phyloP scores from a whole-genome alignment of 768 basidiomycete species.

The Boletus rubroflammeus region DNA sequence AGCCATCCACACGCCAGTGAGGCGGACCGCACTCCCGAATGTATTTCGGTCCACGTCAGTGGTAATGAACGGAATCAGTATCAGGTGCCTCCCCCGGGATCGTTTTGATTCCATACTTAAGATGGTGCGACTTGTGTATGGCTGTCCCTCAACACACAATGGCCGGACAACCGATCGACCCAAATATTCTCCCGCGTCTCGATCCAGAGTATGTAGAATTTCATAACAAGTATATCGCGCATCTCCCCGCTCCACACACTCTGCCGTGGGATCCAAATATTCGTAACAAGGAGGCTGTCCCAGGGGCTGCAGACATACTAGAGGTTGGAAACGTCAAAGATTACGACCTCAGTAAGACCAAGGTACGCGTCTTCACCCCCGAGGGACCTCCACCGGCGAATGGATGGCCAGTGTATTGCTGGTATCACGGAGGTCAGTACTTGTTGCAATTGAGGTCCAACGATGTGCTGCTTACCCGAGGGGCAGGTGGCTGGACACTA shows the following conservation, averaged over 20 bases:
- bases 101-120: slow-evolving; percentile 8
- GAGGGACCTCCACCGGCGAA: slow-evolving; percentile 40
- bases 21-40: slow-evolving; percentile 1
- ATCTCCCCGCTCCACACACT: slow-evolving; percentile 49
- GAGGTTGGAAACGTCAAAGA: slow-evolving; percentile 55
- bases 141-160: slow-evolving; percentile 10
- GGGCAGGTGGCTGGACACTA: slow-evolving; percentile 71
- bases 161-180: slow-evolving; percentile 52
- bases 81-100: not conserved
- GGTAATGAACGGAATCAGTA: not conserved
- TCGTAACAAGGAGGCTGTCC: slow-evolving; percentile 49
- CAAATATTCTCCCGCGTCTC: slow-evolving; percentile 52
- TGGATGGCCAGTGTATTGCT: slow-evolving; percentile 73
- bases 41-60: not conserved
- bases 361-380: slow-evolving; percentile 64
- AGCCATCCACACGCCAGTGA: not conserved
- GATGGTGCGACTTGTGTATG: not conserved
- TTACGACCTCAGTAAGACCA: slow-evolving; percentile 47
- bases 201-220: slow-evolving; percentile 67
- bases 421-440: slow-evolving; percentile 65
- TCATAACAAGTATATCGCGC: slow-evolving; percentile 48
- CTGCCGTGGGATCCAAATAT: slow-evolving; percentile 59
- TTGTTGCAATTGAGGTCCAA: not conserved
- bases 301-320: slow-evolving; percentile 54
- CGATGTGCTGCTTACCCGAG: not conserved